Conservation (phyloP, 2,329 filamentous ascomycete genomes). For the Scedosporium apiospermum region DNA sequence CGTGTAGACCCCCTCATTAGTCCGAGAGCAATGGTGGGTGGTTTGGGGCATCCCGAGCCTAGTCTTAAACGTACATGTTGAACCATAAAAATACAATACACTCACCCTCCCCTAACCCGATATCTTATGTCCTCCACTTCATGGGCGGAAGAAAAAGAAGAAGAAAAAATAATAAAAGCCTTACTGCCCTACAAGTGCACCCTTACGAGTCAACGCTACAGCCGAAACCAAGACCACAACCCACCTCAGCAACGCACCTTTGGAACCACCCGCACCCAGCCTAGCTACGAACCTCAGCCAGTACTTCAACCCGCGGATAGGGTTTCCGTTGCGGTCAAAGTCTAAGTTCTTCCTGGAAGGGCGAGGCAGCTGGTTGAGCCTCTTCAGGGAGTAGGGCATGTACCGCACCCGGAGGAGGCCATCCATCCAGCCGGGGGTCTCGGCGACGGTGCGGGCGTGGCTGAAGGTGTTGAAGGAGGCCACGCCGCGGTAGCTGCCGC, state of each 20-base stretch:
- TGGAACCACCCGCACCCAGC: constrained; percentile 38
- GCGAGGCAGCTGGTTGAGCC: constrained; percentile 34
- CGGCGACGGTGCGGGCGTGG: constrained; percentile 47
- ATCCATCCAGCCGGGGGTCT: constrained; percentile 60
- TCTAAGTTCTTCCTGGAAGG: constrained; percentile 39
- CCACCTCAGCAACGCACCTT: constrained; percentile 45
- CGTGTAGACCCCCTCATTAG: no score
- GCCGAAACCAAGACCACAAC: constrained; percentile 11
- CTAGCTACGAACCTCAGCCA: constrained; percentile 42
- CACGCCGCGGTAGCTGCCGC: constrained; percentile 68
- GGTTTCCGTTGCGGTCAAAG: constrained; percentile 52
- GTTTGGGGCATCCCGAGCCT: no score
- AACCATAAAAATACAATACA: not conserved
- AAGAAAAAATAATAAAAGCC: not conserved
- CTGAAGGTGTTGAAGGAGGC: constrained; percentile 62
- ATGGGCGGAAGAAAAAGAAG: not conserved
- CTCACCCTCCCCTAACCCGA: not conserved
- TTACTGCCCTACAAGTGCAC: constrained; percentile 1
- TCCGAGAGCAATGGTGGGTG: no score
- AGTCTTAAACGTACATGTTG: no score
- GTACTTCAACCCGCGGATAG: constrained; percentile 41
- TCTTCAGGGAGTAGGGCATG: constrained; percentile 45
- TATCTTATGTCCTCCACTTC: not conserved
- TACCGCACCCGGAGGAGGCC: constrained; percentile 57
- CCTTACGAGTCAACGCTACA: constrained; percentile 2